Percentiles rank a stretch among this genome's conserved stretches.
phyloP scores from a whole-genome alignment of 495 filamentous ascomycete genomes.

The Penicillium samsonianum region DNA sequence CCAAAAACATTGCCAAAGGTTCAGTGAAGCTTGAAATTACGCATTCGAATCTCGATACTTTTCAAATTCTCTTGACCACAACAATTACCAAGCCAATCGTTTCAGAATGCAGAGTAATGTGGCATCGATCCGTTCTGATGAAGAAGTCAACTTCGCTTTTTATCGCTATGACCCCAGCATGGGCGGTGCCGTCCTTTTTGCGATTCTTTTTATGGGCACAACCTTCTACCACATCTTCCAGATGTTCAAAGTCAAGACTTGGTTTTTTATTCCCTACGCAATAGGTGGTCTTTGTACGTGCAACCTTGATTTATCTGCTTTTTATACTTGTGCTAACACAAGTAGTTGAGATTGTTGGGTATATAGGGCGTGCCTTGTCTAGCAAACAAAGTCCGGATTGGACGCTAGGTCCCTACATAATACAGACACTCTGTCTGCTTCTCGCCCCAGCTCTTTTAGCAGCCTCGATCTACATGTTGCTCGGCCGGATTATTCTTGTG shows the following conservation, averaged over 20 bases:
- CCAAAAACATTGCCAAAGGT: too few relatives aligned
- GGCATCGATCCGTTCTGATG: not conserved
- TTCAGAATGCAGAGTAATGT: not conserved
- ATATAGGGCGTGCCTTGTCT: conserved; percentile 49
- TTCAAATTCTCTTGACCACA: not conserved
- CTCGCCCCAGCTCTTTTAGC: conserved; percentile 48
- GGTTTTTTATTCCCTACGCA: conserved; percentile 61
- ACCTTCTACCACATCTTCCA: conserved; percentile 48
- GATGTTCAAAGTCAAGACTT: conserved; percentile 49
- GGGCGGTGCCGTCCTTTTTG: conserved; percentile 48
- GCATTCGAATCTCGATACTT: too few relatives aligned
- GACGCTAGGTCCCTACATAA: conserved; percentile 22
- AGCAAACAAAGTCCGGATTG: conserved; percentile 20
- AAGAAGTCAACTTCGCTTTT: conserved; percentile 5
- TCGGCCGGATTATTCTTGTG: conserved; percentile 45
- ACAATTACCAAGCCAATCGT: not conserved
- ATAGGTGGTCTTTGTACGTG: conserved; percentile 56
- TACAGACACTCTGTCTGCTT: conserved; percentile 34
- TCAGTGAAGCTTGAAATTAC: too few relatives aligned
- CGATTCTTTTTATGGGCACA: conserved; percentile 47
- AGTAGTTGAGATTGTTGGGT: conserved; percentile 54
- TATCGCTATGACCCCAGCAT: conserved; percentile 42
- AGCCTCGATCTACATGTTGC: conserved; percentile 57
- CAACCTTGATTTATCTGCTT: not conserved
- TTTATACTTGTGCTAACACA: not conserved